phyloP scores from a whole-genome alignment of 345 rosid genomes.

The Hevea brasiliensis region DNA sequence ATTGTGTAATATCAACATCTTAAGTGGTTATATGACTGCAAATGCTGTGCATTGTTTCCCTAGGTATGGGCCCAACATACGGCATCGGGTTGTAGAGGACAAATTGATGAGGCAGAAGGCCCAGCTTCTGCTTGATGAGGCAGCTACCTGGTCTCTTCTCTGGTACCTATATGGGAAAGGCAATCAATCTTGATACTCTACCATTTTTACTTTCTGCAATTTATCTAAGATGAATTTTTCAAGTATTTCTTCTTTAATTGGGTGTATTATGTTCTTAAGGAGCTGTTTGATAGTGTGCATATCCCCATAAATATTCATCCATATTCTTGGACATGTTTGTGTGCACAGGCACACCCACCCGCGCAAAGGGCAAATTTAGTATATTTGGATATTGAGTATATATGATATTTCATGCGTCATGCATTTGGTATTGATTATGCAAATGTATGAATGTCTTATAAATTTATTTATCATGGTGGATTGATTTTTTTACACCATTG shows the following conservation, averaged over 20 bases:
- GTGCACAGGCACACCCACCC: background rate
- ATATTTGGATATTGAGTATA: background rate
- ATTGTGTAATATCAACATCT: constrained; percentile 3
- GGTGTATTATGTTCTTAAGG: background rate
- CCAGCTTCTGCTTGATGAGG: constrained; percentile 92
- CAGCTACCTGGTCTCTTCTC: constrained; percentile 96
- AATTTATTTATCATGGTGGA: background rate
- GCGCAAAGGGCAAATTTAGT: background rate
- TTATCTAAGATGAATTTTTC: constrained; percentile 12
- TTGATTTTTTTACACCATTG: background rate
- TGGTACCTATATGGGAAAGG: constrained; percentile 99
- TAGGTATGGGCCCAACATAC: constrained; percentile 69
- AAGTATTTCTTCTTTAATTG: background rate
- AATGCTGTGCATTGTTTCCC: constrained; percentile 13
- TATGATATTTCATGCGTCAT: background rate
- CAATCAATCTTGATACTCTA: constrained; percentile 39
- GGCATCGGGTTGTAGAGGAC: constrained; percentile 83
- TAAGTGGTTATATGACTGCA: constrained; percentile 18
- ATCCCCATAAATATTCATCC: background rate
- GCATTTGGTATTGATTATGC: background rate
- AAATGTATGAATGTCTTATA: background rate
- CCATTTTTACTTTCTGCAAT: constrained; percentile 5
- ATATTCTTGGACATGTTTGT: background rate
- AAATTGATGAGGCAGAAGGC: constrained; percentile 94
- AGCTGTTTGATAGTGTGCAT: background rate